phyloP scores from a whole-genome alignment of 2,329 filamentous ascomycete species.

The Thielaviopsis punctulata region DNA sequence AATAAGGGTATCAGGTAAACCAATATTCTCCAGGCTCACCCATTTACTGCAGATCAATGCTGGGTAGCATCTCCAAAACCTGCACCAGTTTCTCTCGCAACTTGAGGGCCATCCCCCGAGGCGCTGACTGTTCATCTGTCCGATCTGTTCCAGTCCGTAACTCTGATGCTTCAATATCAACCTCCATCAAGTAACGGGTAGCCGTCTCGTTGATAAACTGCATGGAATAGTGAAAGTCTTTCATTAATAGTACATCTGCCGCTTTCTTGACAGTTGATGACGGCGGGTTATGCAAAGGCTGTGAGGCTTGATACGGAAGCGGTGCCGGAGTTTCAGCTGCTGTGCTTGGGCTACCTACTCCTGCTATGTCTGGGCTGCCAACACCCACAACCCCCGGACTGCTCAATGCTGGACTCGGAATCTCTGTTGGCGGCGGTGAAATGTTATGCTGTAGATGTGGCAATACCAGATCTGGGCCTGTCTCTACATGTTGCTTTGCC shows the following conservation, averaged over 20 bases:
- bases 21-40: not conserved
- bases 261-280: not conserved
- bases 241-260: not conserved
- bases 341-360: too few species aligned
- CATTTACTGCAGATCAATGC: not conserved
- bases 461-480: not conserved
- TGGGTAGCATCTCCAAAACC: not conserved
- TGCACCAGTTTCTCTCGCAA: conserved; percentile 1
- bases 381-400: too few species aligned
- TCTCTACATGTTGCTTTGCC: not conserved
- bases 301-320: too few species aligned
- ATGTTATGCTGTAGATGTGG: not conserved
- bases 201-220: conserved; percentile 1
- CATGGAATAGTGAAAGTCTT: not conserved
- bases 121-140: not conserved
- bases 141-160: conserved; percentile 1
- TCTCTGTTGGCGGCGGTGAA: not conserved
- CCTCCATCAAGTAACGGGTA: not conserved
- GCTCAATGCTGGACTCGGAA: too few species aligned
- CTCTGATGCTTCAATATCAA: not conserved
- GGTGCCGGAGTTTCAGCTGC: too few species aligned
- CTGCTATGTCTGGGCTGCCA: not conserved
- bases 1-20: not conserved
- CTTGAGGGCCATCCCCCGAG: not conserved
- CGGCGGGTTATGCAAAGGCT: not conserved